A percentile compares a stretch with the other conserved stretches of the same genome.
These are phyloP conservation scores for Pseudogymnoascus sp. DNA, from an alignment of 2,329 filamentous ascomycete species.

Conservation along the genomic window DNA sequence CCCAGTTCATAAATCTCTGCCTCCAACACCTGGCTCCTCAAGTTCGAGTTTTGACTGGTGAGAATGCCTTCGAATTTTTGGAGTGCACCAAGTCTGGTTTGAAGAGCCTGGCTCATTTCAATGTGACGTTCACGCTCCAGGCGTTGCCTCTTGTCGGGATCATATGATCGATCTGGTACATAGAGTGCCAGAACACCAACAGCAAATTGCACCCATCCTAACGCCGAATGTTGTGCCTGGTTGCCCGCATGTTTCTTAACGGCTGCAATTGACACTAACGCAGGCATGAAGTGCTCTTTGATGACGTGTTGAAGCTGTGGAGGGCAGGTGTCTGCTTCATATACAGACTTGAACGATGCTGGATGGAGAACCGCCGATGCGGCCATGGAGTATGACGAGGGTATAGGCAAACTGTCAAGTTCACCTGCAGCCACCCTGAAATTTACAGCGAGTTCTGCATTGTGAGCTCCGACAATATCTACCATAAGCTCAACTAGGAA, in stretches of 20 bases:
- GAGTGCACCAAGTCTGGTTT: constrained; percentile 53
- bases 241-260: constrained; percentile 24
- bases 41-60: constrained; percentile 60
- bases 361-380: not conserved
- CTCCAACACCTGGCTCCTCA: constrained; percentile 59
- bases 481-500: constrained; percentile 22
- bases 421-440: not conserved
- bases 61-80: constrained; percentile 59
- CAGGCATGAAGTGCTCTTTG: constrained; percentile 34
- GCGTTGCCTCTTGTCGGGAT: constrained; percentile 63
- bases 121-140: constrained; percentile 58
- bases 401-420: not conserved
- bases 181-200: constrained; percentile 71
- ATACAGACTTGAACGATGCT: not conserved
- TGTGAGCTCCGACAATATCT: constrained; percentile 23
- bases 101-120: constrained; percentile 50
- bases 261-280: constrained; percentile 27
- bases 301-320: constrained; percentile 21
- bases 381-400: not conserved
- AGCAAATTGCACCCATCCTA: constrained; percentile 72
- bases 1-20: constrained; percentile 60
- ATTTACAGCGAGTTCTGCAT: constrained; percentile 12
- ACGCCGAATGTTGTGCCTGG: constrained; percentile 38
- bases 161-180: constrained; percentile 78
- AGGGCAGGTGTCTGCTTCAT: not conserved